Evolutionary conservation across 371 early-diverging fungal genomes (phyloP).

Genomic region (Apophysomyces ossiformis): DNA sequence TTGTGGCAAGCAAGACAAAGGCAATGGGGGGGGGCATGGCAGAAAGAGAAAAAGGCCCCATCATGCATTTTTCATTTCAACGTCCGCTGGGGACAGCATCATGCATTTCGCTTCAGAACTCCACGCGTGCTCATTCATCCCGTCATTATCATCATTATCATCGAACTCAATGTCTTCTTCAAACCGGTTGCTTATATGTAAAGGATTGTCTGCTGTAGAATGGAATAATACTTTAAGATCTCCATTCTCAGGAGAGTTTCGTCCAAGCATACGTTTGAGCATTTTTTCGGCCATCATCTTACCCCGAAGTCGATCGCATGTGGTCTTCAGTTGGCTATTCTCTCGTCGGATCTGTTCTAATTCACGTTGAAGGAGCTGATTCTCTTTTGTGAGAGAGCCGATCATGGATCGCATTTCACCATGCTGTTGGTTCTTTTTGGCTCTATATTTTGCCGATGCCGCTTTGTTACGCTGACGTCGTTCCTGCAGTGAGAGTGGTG

Average conservation of each 20-base stretch:
- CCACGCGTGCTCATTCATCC: neutral
- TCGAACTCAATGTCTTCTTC: conserved; percentile 1
- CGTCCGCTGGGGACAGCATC: neutral
- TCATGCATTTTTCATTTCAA: neutral
- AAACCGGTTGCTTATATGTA: neutral
- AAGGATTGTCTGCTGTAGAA: neutral
- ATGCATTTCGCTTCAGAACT: neutral
- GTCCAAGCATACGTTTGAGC: conserved; percentile 43
- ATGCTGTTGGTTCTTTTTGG: conserved; percentile 64
- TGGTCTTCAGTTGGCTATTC: conserved; percentile 48
- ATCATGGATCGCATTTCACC: conserved; percentile 62
- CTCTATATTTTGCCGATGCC: conserved; percentile 69
- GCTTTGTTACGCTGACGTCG: conserved; percentile 64
- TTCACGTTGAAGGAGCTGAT: conserved; percentile 51
- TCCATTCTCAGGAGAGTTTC: neutral
- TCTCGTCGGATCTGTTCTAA: conserved; percentile 54
- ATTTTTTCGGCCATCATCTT: conserved; percentile 61
- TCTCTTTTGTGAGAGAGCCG: conserved; percentile 50
- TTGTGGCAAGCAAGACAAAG: too few species aligned
- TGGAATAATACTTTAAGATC: neutral
- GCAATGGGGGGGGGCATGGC: too few species aligned
- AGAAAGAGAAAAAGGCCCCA: too few species aligned
- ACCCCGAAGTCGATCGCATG: conserved; percentile 58
- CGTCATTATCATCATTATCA: neutral
- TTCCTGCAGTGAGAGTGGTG: conserved; percentile 57